Evolutionary conservation across 257 asterid genomes (phyloP).

Genomic region (Forsythia suspensa): DNA sequence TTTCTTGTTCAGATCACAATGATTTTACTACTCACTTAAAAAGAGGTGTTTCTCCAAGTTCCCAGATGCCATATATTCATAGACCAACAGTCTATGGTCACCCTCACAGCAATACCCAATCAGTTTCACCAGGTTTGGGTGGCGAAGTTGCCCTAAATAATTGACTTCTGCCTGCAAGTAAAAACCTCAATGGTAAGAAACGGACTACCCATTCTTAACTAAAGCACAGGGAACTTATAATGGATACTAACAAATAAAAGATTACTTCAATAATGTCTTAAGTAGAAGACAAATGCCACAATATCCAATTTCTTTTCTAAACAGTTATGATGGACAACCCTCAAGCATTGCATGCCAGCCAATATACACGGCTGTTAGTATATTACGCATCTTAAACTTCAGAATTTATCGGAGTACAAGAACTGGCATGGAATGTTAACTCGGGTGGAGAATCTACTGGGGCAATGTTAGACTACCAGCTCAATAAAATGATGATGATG

Average conservation of each 20-base stretch:
- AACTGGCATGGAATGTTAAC: not conserved
- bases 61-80: slow-evolving; percentile 95
- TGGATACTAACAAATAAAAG: not conserved
- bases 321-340: not conserved
- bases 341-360: not conserved
- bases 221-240: not conserved
- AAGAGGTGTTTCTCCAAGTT: slow-evolving; percentile 89
- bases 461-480: not conserved
- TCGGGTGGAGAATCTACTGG: not conserved
- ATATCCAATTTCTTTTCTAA: not conserved
- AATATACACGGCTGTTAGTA: not conserved
- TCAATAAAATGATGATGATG: not conserved
- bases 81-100: slow-evolving; percentile 81
- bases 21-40: slow-evolving; percentile 55
- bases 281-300: not conserved
- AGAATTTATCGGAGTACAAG: not conserved
- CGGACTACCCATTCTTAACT: slow-evolving; percentile 3
- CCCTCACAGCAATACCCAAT: slow-evolving; percentile 94
- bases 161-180: slow-evolving; percentile 87
- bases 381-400: not conserved
- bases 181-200: slow-evolving; percentile 29
- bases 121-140: slow-evolving; percentile 80
- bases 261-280: not conserved
- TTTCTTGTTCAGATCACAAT: not conserved
- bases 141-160: slow-evolving; percentile 83